These are phyloP conservation scores for Tagetes patula DNA, from an alignment of 129 eudicot genomes.

Conservation along the genomic window DNA sequence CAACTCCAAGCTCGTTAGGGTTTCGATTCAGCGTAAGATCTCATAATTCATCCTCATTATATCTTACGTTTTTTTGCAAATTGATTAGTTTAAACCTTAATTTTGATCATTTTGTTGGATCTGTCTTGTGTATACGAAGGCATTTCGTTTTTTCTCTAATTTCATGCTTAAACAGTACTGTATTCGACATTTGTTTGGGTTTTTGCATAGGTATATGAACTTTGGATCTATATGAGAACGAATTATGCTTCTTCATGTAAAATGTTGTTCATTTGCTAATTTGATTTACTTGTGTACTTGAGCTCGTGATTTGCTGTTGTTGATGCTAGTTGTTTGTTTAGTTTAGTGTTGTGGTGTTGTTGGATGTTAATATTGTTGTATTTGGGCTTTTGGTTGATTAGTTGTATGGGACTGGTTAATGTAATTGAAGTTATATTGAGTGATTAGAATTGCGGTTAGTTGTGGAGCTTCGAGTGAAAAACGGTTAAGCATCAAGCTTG, in stretches of 20 bases:
- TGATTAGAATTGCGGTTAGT: background rate
- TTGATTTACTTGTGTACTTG: background rate
- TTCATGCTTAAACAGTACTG: too few relatives aligned
- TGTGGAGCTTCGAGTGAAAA: conserved; percentile 43
- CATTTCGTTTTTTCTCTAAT: too few relatives aligned
- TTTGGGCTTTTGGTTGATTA: background rate
- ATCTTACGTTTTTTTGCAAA: background rate
- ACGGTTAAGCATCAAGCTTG: conserved; percentile 27
- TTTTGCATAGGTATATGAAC: background rate
- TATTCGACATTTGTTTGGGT: background rate
- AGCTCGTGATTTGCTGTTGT: background rate
- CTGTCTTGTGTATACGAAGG: too few relatives aligned
- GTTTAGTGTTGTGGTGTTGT: too few relatives aligned
- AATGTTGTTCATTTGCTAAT: background rate
- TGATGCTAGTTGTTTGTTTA: background rate
- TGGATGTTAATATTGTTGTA: background rate
- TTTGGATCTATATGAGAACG: too few relatives aligned
- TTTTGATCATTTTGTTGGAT: background rate
- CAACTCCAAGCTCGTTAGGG: conserved; percentile 37
- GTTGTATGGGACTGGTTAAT: background rate
- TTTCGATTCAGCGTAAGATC: conserved; percentile 23
- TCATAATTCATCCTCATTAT: background rate
- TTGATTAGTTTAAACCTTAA: background rate
- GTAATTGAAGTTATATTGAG: background rate
- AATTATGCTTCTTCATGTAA: background rate